These are phyloP conservation scores for Dicorynia guianensis DNA, from an alignment of 306 rosid species.

Conservation along the genomic window DNA sequence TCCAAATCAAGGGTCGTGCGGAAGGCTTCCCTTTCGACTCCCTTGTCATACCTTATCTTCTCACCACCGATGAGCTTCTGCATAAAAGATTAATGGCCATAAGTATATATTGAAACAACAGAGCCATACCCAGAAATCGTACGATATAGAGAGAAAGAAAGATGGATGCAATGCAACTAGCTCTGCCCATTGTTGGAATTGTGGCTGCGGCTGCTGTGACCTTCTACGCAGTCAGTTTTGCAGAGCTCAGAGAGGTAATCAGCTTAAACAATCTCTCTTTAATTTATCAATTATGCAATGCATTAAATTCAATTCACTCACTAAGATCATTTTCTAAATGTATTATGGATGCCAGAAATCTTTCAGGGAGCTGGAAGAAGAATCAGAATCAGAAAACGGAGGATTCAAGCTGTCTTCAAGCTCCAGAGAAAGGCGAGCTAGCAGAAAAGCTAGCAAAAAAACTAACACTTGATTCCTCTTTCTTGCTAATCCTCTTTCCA, in stretches of 20 bases:
- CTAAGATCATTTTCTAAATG: too few relatives aligned
- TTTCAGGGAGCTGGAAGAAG: conserved; percentile 58
- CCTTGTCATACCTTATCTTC: too few relatives aligned
- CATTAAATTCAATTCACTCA: background rate
- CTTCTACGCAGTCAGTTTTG: conserved; percentile 77
- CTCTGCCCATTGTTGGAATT: conserved; percentile 68
- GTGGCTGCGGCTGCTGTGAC: conserved; percentile 78
- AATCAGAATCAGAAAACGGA: conserved; percentile 54
- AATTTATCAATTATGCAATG: background rate
- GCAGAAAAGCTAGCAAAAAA: conserved; percentile 66
- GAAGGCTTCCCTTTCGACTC: too few relatives aligned
- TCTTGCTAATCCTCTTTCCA: background rate
- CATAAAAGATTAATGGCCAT: too few relatives aligned
- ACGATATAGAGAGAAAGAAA: background rate
- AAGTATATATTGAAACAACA: too few relatives aligned
- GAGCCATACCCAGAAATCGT: too few relatives aligned
- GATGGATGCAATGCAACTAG: conserved; percentile 67
- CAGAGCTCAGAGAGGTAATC: conserved; percentile 70
- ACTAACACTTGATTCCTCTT: background rate
- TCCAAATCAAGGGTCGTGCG: too few relatives aligned
- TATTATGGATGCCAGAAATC: conserved; percentile 60
- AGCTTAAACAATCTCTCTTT: background rate
- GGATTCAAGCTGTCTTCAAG: conserved; percentile 60
- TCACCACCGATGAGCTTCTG: too few relatives aligned
- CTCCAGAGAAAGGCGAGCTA: conserved; percentile 67